phyloP scores from a whole-genome alignment of 2,329 filamentous ascomycete species.

The Amylocarpus encephaloides region DNA sequence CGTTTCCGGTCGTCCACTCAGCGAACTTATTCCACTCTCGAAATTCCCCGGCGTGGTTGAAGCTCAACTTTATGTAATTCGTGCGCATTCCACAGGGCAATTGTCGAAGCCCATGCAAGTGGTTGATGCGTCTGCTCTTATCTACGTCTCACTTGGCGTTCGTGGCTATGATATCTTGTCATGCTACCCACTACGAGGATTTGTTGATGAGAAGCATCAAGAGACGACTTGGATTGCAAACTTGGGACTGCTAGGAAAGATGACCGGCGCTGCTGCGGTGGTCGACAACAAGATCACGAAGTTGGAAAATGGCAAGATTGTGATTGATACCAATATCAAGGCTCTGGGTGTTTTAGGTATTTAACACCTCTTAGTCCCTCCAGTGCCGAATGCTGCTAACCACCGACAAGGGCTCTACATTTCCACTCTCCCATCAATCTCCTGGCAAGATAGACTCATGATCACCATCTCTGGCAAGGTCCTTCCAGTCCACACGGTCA shows the following conservation, averaged over 20 bases:
- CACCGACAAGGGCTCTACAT: slow-evolving; percentile 61
- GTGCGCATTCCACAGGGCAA: slow-evolving; percentile 62
- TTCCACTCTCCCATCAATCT: slow-evolving; percentile 56
- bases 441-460: slow-evolving; percentile 61
- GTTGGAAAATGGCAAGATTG: slow-evolving; percentile 52
- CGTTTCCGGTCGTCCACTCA: slow-evolving; percentile 53
- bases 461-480: slow-evolving; percentile 66
- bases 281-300: slow-evolving; percentile 53
- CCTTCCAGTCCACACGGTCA: slow-evolving; percentile 61
- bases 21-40: slow-evolving; percentile 63
- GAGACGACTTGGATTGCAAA: slow-evolving; percentile 53
- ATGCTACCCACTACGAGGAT: slow-evolving; percentile 58
- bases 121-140: slow-evolving; percentile 41
- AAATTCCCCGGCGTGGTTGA: slow-evolving; percentile 65
- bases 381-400: too few species aligned
- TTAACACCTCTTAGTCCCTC: too few species aligned
- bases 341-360: slow-evolving; percentile 68
- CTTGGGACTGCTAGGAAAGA: slow-evolving; percentile 76
- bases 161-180: slow-evolving; percentile 77
- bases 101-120: slow-evolving; percentile 48
- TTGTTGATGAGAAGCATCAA: slow-evolving; percentile 38
- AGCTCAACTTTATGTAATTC: slow-evolving; percentile 60
- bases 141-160: slow-evolving; percentile 56
- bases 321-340: slow-evolving; percentile 66
- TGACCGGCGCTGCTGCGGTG: slow-evolving; percentile 81